Evolutionary conservation across 768 basidiomycete species (phyloP).

Genomic region (Tulasnella sp.): DNA sequence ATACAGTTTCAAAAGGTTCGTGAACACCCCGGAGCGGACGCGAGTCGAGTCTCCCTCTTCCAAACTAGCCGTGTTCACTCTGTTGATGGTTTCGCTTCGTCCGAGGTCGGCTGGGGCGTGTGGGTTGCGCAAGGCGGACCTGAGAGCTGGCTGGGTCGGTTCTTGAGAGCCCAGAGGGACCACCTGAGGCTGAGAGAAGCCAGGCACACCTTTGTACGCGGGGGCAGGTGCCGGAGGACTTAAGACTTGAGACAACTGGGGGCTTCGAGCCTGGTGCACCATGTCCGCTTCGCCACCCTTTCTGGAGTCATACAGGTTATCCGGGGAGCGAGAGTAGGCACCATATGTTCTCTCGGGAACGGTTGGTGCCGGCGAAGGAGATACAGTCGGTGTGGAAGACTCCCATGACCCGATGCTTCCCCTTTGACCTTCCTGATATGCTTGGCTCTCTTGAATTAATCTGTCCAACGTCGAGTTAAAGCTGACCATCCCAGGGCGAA

Average conservation of each 20-base stretch:
- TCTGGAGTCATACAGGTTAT: not conserved
- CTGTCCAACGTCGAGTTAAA: not conserved
- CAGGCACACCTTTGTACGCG: not conserved
- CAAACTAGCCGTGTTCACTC: not conserved
- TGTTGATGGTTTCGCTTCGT: not conserved
- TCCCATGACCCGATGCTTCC: not conserved
- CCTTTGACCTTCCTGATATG: not conserved
- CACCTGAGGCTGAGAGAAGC: not conserved
- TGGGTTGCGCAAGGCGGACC: not conserved
- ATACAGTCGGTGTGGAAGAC: not conserved
- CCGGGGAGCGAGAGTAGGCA: not conserved
- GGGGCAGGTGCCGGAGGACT: not conserved
- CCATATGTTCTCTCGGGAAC: conserved; percentile 7
- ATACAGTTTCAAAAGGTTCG: conserved; percentile 6
- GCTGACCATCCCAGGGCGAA: not conserved
- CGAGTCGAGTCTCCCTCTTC: not conserved
- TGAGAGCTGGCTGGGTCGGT: not conserved
- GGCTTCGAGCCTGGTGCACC: not conserved
- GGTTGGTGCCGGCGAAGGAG: not conserved
- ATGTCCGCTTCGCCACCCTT: not conserved
- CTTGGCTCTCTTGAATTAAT: not conserved
- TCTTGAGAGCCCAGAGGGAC: not conserved
- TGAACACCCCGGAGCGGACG: not conserved
- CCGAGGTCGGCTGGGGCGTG: not conserved
- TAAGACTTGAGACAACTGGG: not conserved